Conservation (phyloP, 2,329 filamentous ascomycete genomes). For the Arthroderma sp. region DNA sequence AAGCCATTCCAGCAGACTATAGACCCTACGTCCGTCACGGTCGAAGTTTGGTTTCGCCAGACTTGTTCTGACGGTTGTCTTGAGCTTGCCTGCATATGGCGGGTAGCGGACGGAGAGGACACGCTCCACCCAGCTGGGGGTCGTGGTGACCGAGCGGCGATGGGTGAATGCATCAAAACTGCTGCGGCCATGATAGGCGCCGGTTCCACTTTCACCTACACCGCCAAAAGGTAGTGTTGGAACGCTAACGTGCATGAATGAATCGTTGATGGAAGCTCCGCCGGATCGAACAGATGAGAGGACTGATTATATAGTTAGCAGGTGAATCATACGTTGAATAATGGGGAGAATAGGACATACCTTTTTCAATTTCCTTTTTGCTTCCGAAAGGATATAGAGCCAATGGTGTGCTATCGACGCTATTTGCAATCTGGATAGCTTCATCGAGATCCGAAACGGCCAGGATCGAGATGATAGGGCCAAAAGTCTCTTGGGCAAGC, state of each 20-base stretch:
- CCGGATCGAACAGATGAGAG: conserved; percentile 52
- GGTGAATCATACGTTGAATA: not conserved
- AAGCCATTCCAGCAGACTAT: conserved; percentile 23
- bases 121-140: conserved; percentile 47
- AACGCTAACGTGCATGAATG: conserved; percentile 58
- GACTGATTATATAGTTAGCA: conserved; percentile 29
- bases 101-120: conserved; percentile 47
- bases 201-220: conserved; percentile 64
- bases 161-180: conserved; percentile 51
- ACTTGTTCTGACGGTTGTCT: conserved; percentile 38
- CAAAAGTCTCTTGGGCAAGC: conserved; percentile 76
- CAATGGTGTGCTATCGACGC: conserved; percentile 70
- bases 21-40: conserved; percentile 37
- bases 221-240: conserved; percentile 68
- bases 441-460: conserved; percentile 69
- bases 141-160: conserved; percentile 44
- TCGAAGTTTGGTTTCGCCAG: conserved; percentile 47
- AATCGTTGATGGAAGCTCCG: conserved; percentile 45
- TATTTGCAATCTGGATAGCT: conserved; percentile 69
- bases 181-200: conserved; percentile 65
- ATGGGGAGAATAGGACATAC: conserved; percentile 32
- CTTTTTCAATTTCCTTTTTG: conserved; percentile 61
- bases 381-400: conserved; percentile 75
- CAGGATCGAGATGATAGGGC: conserved; percentile 76
- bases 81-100: conserved; percentile 45